Percentiles rank a stretch among this genome's conserved stretches.
phyloP scores from a whole-genome alignment of 306 rosid genomes.

The Benincasa hispida region DNA sequence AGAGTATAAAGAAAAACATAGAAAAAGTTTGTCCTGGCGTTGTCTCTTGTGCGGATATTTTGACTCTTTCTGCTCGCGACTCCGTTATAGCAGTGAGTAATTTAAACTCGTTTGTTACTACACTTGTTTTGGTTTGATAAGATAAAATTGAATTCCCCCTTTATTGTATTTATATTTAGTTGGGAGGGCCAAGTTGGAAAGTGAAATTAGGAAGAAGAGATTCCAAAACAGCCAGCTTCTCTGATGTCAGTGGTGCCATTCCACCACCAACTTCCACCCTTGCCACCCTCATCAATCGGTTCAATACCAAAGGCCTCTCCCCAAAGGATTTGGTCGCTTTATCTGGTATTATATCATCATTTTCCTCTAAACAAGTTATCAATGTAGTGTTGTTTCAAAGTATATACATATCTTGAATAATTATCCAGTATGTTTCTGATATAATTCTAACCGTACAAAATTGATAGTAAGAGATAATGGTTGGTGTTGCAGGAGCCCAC shows the following conservation, averaged over 20 bases:
- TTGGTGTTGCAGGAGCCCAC: constrained; percentile 15
- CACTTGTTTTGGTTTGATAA: too few relatives aligned
- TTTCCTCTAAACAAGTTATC: too few relatives aligned
- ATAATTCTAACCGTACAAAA: too few relatives aligned
- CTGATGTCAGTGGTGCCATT: constrained; percentile 11
- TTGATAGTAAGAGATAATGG: too few relatives aligned
- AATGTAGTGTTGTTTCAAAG: too few relatives aligned
- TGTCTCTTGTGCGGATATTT: constrained; percentile 76
- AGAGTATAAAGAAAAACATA: constrained; percentile 34
- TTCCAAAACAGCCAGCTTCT: constrained; percentile 16
- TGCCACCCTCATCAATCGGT: constrained; percentile 1
- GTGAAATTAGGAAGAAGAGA: constrained; percentile 26
- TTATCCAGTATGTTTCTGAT: too few relatives aligned
- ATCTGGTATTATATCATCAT: constrained; percentile 5
- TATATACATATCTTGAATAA: too few relatives aligned
- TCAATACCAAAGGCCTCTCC: constrained; percentile 6
- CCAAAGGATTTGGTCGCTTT: constrained; percentile 18
- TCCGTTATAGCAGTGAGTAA: constrained; percentile 11
- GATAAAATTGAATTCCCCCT: too few relatives aligned
- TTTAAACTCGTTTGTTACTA: too few relatives aligned
- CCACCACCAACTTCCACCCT: constrained; percentile 19
- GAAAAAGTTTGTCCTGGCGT: constrained; percentile 48
- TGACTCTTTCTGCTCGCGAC: constrained; percentile 63
- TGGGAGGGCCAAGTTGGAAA: constrained; percentile 11
- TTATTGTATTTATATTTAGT: not conserved